Evolutionary conservation across 176 grass and related monocot genomes (phyloP).

Genomic region (Triticum dicoccoides): DNA sequence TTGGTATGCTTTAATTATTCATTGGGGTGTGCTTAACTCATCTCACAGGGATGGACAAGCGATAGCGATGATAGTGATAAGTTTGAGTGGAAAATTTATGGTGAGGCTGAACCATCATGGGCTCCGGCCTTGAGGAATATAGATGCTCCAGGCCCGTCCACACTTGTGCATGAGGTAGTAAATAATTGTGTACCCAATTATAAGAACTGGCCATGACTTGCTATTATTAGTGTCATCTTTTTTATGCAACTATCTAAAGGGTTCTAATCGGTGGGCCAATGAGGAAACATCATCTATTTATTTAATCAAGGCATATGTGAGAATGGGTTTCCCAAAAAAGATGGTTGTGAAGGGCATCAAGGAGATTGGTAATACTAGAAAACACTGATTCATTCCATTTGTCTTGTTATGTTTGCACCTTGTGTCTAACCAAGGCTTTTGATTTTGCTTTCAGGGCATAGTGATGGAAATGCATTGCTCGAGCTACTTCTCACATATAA

Average conservation of each 20-base stretch:
- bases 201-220: neutral
- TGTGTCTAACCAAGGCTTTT: slow-evolving; percentile 11
- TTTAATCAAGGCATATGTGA: slow-evolving; percentile 31
- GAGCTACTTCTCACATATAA: slow-evolving; percentile 70
- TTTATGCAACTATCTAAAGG: slow-evolving; percentile 29
- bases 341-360: slow-evolving; percentile 47
- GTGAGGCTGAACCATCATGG: neutral
- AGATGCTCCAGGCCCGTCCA: slow-evolving; percentile 24
- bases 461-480: slow-evolving; percentile 59
- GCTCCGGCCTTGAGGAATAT: neutral
- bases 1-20: neutral
- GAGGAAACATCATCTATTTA: slow-evolving; percentile 9
- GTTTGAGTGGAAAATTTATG: slow-evolving; percentile 33
- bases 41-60: slow-evolving; percentile 35
- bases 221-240: slow-evolving; percentile 22
- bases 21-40: neutral
- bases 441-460: slow-evolving; percentile 38
- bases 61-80: slow-evolving; percentile 34
- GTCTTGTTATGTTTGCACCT: slow-evolving; percentile 4
- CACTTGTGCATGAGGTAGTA: neutral
- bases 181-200: neutral
- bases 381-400: slow-evolving; percentile 22
- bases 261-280: slow-evolving; percentile 26
- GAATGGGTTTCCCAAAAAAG: slow-evolving; percentile 60
- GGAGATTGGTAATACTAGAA: slow-evolving; percentile 35